phyloP scores from a whole-genome alignment of 2,329 filamentous ascomycete species.

The Sporothrix pallida region DNA sequence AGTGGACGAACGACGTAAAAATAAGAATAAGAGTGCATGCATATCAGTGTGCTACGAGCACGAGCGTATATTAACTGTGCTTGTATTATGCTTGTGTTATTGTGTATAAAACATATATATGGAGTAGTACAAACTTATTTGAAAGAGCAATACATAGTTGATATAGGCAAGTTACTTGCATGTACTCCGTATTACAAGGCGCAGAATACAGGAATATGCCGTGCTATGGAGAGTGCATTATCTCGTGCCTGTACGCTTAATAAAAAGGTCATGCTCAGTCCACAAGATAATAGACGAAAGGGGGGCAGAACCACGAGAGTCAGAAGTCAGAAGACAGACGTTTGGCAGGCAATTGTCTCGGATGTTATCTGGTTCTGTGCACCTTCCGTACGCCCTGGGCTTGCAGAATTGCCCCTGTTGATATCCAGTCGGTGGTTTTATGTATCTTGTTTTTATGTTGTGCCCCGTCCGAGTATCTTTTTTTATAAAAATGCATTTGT shows the following conservation, averaged over 20 bases:
- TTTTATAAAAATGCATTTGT: no score
- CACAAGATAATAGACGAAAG: neutral
- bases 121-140: neutral
- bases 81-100: neutral
- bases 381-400: neutral
- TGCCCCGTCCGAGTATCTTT: no score
- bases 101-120: neutral
- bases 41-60: neutral
- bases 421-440: neutral
- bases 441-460: neutral
- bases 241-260: neutral
- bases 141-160: no score
- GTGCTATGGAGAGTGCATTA: slow-evolving; percentile 10
- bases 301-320: neutral
- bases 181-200: neutral
- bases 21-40: neutral
- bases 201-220: neutral
- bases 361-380: slow-evolving; percentile 29
- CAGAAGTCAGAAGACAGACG: neutral
- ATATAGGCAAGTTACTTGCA: neutral
- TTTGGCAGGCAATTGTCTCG: slow-evolving; percentile 32
- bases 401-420: neutral
- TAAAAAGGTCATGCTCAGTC: neutral
- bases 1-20: neutral
- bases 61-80: neutral